Percentiles rank a stretch among this genome's conserved stretches.
Conservation (phyloP, 164 flowering plant species). For the Stephania japonica region DNA sequence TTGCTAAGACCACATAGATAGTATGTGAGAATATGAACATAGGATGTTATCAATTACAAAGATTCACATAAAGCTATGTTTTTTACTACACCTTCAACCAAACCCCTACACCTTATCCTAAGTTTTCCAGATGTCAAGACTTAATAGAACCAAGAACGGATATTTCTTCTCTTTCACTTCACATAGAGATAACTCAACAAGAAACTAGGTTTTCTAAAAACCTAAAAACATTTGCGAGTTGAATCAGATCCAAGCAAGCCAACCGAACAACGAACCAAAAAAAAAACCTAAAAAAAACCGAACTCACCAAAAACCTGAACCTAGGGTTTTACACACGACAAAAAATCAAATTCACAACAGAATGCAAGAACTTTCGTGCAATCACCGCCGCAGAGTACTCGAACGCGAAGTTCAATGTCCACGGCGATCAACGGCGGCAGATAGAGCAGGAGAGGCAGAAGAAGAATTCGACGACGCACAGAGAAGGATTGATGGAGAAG, state of each 20-base stretch:
- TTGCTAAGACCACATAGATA: background rate
- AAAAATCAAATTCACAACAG: background rate
- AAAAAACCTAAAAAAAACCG: background rate
- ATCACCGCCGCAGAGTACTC: background rate
- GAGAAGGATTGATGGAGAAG: background rate
- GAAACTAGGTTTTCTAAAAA: background rate
- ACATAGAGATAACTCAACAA: background rate
- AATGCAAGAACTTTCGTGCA: background rate
- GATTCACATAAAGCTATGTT: background rate
- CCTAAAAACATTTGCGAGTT: background rate
- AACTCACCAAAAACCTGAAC: background rate
- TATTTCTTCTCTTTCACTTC: background rate
- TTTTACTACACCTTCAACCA: too few species aligned
- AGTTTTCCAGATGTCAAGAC: background rate
- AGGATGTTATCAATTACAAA: background rate
- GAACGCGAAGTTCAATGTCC: background rate
- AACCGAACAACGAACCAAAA: background rate
- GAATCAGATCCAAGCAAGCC: background rate
- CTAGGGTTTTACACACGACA: constrained; percentile 1
- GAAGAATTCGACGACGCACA: background rate
- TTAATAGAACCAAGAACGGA: background rate
- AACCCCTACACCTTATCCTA: background rate
- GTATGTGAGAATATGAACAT: background rate
- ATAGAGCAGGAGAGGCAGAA: background rate
- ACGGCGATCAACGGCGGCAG: background rate